Evolutionary conservation across 371 early-diverging fungal species (phyloP), one percentile per base, ranked within the genome.

Genomic region (Basidiobolus heterosporus): DNA sequence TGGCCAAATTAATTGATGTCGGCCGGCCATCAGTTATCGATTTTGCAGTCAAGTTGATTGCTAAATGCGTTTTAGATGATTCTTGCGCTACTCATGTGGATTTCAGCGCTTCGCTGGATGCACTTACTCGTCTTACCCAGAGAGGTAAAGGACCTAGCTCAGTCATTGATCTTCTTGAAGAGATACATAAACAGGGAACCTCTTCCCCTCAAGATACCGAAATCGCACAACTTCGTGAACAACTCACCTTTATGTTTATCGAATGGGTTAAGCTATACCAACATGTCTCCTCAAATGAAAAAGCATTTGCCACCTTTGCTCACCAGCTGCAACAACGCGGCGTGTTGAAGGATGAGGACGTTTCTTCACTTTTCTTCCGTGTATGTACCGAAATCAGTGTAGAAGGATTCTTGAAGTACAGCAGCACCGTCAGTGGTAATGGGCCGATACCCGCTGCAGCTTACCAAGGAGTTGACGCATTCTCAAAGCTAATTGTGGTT

Each of bases 201-300:
- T 5, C 30, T 9, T 5, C 30, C 30, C 30, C 30, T 30, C 30
- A 30, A 30, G 30, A 30, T 30, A 30, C 30, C 30, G 30, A 30
- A 30, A 30, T 30, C 30, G 21, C 36, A 43, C 9, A 57, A 41
- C 48, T 86, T 51, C 58, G 82, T 36, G 75, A 85, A 47, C 82
- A 79, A 52, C 62, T 85, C 6, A 72, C 70, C 1, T 65, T 72
- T 36, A 56, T 80, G 41, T 88, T 88, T 64, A 62, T 69, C 15
- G 93, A 93, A 46, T 96, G 96, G 96, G 74, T 90, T 13, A 71
- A 80, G 14, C 61, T 88, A n/a, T 88, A 75, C 54, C 75, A 86
- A 49, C 82, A 82, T 50, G 82, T 89, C 0, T 65, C 82, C 0
- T 74, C 87, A 5, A 80, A 70, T 37, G 91, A 89, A 44, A 76